phyloP scores from a whole-genome alignment of 495 filamentous ascomycete genomes.

The Schizothecium vesticola region DNA sequence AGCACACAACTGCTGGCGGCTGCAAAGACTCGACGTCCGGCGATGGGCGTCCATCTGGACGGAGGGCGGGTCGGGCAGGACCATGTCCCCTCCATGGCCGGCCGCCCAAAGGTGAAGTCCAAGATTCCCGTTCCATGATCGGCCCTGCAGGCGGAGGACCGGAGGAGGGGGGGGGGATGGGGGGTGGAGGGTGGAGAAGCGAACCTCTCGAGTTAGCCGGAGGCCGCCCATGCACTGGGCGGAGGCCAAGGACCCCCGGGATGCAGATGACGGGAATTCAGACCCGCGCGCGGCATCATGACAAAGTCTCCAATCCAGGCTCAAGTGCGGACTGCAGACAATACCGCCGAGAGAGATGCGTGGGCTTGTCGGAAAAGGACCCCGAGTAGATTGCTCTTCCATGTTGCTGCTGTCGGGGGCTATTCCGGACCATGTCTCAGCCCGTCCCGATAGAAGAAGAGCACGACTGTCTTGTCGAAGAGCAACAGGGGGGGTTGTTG shows the following conservation, averaged over 20 bases:
- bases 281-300: neutral
- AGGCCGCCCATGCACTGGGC: slow-evolving; percentile 7
- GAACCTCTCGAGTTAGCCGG: neutral
- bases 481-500: neutral
- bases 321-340: neutral
- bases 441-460: neutral
- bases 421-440: neutral
- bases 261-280: slow-evolving; percentile 7
- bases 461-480: neutral
- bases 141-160: slow-evolving; percentile 7
- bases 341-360: neutral
- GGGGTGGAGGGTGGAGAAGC: neutral
- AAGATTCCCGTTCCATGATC: neutral
- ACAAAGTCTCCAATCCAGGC: neutral
- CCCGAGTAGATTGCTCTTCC: neutral
- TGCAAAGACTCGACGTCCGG: neutral
- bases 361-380: neutral
- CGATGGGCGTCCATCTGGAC: neutral
- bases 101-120: neutral
- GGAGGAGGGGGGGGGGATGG: neutral
- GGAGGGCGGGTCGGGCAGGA: neutral
- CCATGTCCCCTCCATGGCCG: neutral
- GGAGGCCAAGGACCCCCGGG: slow-evolving; percentile 6
- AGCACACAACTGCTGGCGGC: neutral
- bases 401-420: neutral